phyloP scores from a whole-genome alignment of 2,329 filamentous ascomycete genomes.

The Fusarium foetens region DNA sequence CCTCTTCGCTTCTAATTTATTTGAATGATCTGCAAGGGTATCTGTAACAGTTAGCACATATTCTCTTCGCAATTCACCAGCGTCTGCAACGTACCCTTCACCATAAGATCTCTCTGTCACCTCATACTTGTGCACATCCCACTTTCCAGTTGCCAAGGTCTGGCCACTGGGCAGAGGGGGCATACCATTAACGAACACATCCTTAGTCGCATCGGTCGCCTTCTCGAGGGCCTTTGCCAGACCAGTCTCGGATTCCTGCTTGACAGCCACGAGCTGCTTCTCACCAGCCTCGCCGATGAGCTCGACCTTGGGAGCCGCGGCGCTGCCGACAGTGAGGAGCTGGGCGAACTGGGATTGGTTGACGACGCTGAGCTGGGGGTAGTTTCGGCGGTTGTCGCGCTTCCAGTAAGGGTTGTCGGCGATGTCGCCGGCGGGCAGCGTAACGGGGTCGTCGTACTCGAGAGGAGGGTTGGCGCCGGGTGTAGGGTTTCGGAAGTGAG shows the following conservation, averaged over 20 bases:
- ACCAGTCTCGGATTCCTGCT: slow-evolving; percentile 78
- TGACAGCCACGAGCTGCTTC: slow-evolving; percentile 77
- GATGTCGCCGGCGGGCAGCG: slow-evolving; percentile 68
- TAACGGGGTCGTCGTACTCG: slow-evolving; percentile 53
- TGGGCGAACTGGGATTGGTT: slow-evolving; percentile 87
- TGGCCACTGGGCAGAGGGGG: slow-evolving; percentile 87
- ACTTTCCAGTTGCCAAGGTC: slow-evolving; percentile 62
- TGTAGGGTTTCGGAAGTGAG: slow-evolving; percentile 87
- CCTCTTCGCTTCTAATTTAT: slow-evolving; percentile 49
- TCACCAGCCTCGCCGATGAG: slow-evolving; percentile 72
- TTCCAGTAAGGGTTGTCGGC: slow-evolving; percentile 74
- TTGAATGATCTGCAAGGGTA: slow-evolving; percentile 73
- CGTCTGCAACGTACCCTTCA: slow-evolving; percentile 66
- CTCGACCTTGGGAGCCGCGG: slow-evolving; percentile 82
- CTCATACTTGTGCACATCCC: slow-evolving; percentile 76
- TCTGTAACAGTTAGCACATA: slow-evolving; percentile 51
- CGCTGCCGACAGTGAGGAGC: slow-evolving; percentile 86
- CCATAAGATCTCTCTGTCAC: slow-evolving; percentile 76
- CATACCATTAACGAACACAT: slow-evolving; percentile 80
- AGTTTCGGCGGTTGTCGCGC: slow-evolving; percentile 84
- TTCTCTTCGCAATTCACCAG: no score
- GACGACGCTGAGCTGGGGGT: slow-evolving; percentile 82
- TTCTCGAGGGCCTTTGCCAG: slow-evolving; percentile 78
- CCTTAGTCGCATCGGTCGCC: slow-evolving; percentile 63
- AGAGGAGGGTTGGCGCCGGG: slow-evolving; percentile 54